Conservation (phyloP, 2,329 filamentous ascomycete species). For the Verticillium longisporum region DNA sequence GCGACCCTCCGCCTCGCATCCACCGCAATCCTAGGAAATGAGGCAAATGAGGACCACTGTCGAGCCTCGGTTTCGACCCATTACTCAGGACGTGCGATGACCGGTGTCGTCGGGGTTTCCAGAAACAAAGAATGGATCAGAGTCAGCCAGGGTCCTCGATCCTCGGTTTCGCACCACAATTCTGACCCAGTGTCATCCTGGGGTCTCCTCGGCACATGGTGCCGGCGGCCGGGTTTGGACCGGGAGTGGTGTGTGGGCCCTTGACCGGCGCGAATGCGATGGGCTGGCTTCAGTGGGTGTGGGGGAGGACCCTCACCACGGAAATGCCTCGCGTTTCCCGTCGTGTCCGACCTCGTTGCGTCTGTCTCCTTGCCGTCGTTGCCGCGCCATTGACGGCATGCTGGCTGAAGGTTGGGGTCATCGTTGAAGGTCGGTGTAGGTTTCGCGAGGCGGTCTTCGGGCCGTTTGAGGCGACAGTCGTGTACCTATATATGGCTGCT, state of each 20-base stretch:
- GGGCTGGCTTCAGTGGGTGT: background rate
- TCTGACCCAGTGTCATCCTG: background rate
- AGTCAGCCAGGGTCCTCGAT: background rate
- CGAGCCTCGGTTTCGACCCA: background rate
- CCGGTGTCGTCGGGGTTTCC: background rate
- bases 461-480: background rate
- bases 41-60: background rate
- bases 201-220: background rate
- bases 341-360: background rate
- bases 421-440: background rate
- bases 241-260: background rate
- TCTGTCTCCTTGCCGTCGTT: background rate
- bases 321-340: background rate
- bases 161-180: background rate
- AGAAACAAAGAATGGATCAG: background rate
- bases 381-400: background rate
- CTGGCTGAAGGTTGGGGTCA: background rate
- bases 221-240: background rate
- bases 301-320: background rate
- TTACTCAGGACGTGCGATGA: background rate
- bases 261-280: background rate
- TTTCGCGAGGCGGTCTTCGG: background rate
- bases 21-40: background rate
- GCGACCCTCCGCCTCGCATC: background rate
- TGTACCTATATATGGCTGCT: background rate